A percentile compares a stretch with the other conserved stretches of the same genome.
phyloP scores from a whole-genome alignment of 2,329 filamentous ascomycete species.

The Alternaria arbusti region DNA sequence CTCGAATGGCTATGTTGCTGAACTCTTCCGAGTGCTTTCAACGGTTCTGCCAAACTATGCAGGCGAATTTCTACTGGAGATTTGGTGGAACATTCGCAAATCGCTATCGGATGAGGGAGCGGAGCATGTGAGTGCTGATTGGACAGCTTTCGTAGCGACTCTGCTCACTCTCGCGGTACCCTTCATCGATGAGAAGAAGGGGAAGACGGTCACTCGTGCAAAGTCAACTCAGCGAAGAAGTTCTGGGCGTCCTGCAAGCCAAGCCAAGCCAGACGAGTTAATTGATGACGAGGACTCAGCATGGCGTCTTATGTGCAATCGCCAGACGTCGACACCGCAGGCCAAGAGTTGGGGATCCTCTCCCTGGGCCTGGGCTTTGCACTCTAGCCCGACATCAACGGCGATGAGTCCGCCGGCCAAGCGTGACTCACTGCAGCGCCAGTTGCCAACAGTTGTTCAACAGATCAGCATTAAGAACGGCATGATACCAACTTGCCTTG shows the following conservation, averaged over 20 bases:
- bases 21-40: slow-evolving; percentile 41
- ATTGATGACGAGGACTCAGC: slow-evolving; percentile 36
- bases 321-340: slow-evolving; percentile 31
- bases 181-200: slow-evolving; percentile 40
- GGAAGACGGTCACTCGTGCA: slow-evolving; percentile 23
- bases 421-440: slow-evolving; percentile 19
- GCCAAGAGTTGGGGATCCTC: slow-evolving; percentile 40
- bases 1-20: slow-evolving; percentile 31
- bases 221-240: slow-evolving; percentile 32
- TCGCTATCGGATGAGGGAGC: slow-evolving; percentile 18
- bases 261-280: slow-evolving; percentile 30
- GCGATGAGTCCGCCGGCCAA: slow-evolving; percentile 33
- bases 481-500: slow-evolving; percentile 35
- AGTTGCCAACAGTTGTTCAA: slow-evolving; percentile 24
- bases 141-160: slow-evolving; percentile 50
- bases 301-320: slow-evolving; percentile 44
- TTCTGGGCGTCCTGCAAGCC: slow-evolving; percentile 29
- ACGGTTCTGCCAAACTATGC: slow-evolving; percentile 44
- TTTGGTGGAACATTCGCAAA: slow-evolving; percentile 48
- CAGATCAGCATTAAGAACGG: slow-evolving; percentile 39
- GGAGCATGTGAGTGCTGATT: slow-evolving; percentile 34
- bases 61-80: slow-evolving; percentile 46
- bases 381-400: slow-evolving; percentile 30
- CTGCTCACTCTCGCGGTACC: slow-evolving; percentile 49
- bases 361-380: slow-evolving; percentile 45